These are phyloP conservation scores for Nemania sp. DNA, from an alignment of 2,329 filamentous ascomycete genomes.

Conservation along the genomic window DNA sequence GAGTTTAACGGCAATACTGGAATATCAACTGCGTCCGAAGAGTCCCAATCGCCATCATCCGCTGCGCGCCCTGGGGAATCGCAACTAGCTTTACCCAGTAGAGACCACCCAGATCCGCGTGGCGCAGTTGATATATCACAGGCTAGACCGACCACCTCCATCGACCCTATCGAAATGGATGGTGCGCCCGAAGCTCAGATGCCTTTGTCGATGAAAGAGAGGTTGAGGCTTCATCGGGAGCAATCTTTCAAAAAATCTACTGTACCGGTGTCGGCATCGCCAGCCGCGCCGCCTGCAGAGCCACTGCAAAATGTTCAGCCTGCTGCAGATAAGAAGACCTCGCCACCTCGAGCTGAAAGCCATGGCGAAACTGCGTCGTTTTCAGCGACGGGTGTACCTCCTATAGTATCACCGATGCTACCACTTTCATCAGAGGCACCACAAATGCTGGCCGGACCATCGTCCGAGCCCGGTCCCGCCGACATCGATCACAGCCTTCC, in stretches of 20 bases:
- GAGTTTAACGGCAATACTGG: conserved; percentile 35
- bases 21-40: conserved; percentile 28
- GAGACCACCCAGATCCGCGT: neutral
- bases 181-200: conserved; percentile 14
- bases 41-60: neutral
- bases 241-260: conserved; percentile 23
- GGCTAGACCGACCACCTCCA: neutral
- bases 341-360: conserved; percentile 10
- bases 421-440: conserved; percentile 21
- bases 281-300: conserved; percentile 4
- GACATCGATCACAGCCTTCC: neutral
- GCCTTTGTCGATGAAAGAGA: conserved; percentile 33
- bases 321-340: conserved; percentile 1
- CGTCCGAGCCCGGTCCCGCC: conserved; percentile 1
- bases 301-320: neutral
- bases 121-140: conserved; percentile 1
- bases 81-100: neutral
- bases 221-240: conserved; percentile 30
- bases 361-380: neutral
- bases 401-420: conserved; percentile 12
- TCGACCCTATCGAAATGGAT: conserved; percentile 30
- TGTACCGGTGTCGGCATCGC: conserved; percentile 2
- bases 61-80: neutral
- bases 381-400: neutral
- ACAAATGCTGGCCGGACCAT: conserved; percentile 12